Conservation (phyloP, 306 rosid genomes). For the Prunus salicina region DNA sequence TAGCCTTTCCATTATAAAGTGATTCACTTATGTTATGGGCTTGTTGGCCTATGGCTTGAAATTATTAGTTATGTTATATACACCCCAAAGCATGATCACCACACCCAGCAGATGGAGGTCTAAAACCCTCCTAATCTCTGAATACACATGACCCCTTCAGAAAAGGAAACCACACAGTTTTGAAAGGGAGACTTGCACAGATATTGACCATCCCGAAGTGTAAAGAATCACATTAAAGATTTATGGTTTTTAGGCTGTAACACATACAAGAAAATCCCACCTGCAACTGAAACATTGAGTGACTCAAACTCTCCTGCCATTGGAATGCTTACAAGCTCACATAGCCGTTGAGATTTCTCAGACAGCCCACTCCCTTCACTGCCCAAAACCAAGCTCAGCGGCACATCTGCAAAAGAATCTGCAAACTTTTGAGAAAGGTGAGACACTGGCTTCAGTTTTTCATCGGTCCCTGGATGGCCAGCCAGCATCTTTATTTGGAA, state of each 20-base stretch:
- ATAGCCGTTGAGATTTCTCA: conserved; percentile 43
- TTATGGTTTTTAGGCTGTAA: conserved; percentile 40
- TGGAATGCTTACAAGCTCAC: conserved; percentile 90
- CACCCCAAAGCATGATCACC: too few relatives aligned
- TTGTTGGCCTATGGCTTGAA: too few relatives aligned
- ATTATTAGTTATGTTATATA: too few relatives aligned
- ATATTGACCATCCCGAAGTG: not conserved
- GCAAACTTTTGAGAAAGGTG: conserved; percentile 55
- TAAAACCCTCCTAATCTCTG: not conserved
- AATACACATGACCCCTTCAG: not conserved
- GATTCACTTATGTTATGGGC: too few relatives aligned
- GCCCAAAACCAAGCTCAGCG: conserved; percentile 82
- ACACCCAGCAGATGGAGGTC: too few relatives aligned
- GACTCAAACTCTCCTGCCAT: conserved; percentile 89
- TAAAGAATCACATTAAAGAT: conserved; percentile 1
- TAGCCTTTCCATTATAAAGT: too few relatives aligned
- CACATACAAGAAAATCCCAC: conserved; percentile 91
- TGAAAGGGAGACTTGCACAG: not conserved
- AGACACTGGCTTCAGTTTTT: conserved; percentile 36
- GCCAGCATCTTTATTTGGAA: conserved; percentile 70
- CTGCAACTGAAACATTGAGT: conserved; percentile 96
- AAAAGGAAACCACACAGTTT: not conserved
- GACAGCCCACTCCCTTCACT: conserved; percentile 93
- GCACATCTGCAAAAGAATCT: conserved; percentile 40
- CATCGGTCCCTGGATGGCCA: conserved; percentile 64